Percentiles rank a stretch among this genome's conserved stretches.
phyloP scores from a whole-genome alignment of 768 basidiomycete species.

The Boletus speciosus region DNA sequence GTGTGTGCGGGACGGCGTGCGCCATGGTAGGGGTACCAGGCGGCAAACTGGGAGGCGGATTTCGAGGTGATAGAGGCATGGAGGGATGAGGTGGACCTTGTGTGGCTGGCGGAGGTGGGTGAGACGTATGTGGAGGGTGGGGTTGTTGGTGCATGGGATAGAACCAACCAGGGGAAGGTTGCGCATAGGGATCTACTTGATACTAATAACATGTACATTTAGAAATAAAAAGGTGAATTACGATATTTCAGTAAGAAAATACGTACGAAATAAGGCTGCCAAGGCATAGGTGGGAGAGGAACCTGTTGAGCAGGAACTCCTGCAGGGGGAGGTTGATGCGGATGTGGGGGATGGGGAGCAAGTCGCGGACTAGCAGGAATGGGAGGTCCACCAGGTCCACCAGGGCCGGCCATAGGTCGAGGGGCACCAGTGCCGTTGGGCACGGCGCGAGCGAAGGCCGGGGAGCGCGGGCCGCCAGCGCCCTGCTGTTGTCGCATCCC shows the following conservation, averaged over 20 bases:
- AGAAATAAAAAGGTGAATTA: not conserved
- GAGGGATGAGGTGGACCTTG: slow-evolving; percentile 43
- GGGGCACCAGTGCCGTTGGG: slow-evolving; percentile 52
- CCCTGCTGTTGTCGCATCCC: slow-evolving; percentile 44
- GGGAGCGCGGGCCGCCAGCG: slow-evolving; percentile 60
- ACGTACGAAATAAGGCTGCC: slow-evolving; percentile 60
- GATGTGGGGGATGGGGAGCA: slow-evolving; percentile 43
- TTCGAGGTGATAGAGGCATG: slow-evolving; percentile 71
- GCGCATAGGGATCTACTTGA: slow-evolving; percentile 47
- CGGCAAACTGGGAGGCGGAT: slow-evolving; percentile 48
- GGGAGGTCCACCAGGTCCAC: slow-evolving; percentile 51
- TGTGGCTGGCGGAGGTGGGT: slow-evolving; percentile 33
- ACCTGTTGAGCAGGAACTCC: slow-evolving; percentile 47
- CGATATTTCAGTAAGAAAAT: not conserved
- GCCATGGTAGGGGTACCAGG: slow-evolving; percentile 68
- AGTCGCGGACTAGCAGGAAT: slow-evolving; percentile 65
- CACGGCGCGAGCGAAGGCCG: slow-evolving; percentile 58
- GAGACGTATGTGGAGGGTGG: slow-evolving; percentile 48
- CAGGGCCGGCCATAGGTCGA: slow-evolving; percentile 46
- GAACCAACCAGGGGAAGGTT: slow-evolving; percentile 36
- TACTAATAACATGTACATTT: slow-evolving; percentile 32
- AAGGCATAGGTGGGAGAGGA: slow-evolving; percentile 39
- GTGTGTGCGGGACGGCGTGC: slow-evolving; percentile 50
- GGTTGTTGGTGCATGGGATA: slow-evolving; percentile 39
- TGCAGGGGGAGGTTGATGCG: slow-evolving; percentile 53